Percentiles rank a stretch among this genome's conserved stretches.
phyloP scores from a whole-genome alignment of 2,329 filamentous ascomycete genomes.

The Didymella glomerata region DNA sequence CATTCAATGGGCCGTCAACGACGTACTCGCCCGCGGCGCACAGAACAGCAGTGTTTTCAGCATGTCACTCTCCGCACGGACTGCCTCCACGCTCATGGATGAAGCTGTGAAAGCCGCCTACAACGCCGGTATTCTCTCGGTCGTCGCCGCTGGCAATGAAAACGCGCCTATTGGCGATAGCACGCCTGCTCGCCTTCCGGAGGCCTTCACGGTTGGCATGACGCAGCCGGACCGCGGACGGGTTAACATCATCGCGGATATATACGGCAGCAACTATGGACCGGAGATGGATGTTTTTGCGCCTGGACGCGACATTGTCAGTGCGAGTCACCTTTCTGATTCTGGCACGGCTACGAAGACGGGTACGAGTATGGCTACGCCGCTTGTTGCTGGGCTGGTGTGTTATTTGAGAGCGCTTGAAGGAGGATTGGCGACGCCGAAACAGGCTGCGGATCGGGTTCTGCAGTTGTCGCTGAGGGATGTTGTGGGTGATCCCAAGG shows the following conservation, averaged over 20 bases:
- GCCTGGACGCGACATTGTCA: neutral
- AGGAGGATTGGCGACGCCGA: neutral
- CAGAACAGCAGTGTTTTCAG: neutral
- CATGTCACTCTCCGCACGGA: neutral
- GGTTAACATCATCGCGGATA: neutral
- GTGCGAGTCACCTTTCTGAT: neutral
- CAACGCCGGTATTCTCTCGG: neutral
- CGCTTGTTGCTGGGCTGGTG: neutral
- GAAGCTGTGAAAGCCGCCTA: neutral
- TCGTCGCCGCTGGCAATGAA: neutral
- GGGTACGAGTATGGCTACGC: neutral
- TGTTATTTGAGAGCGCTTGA: neutral
- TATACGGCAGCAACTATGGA: neutral
- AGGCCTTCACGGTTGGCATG: neutral
- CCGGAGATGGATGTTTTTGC: neutral
- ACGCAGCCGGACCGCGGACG: neutral
- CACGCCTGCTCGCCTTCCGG: neutral
- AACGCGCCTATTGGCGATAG: neutral
- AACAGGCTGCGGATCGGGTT: neutral
- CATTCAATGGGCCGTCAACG: neutral
- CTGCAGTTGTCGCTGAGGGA: neutral
- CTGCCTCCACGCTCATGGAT: neutral
- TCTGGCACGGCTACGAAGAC: neutral
- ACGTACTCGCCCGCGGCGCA: neutral
- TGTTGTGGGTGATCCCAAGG: neutral